Evolutionary conservation across 2,329 filamentous ascomycete species (phyloP).

Genomic region (Bipolaris zeicola): DNA sequence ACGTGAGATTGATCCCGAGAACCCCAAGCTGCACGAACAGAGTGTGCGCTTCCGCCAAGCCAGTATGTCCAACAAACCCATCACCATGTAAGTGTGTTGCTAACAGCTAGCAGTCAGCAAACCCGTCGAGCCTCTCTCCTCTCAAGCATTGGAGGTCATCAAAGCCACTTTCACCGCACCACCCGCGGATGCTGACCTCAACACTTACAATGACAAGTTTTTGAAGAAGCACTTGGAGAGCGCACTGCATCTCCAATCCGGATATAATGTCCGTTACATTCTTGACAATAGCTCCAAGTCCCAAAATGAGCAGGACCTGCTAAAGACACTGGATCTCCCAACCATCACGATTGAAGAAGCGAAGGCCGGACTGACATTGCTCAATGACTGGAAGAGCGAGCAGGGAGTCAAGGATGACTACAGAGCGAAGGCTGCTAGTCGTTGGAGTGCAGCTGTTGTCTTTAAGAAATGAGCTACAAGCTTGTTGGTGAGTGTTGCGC

Average conservation of each 20-base stretch:
- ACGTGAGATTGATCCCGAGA: constrained; percentile 68
- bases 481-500: not conserved
- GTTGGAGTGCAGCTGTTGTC: constrained; percentile 48
- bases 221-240: constrained; percentile 66
- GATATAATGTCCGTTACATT: constrained; percentile 63
- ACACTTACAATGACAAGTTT: constrained; percentile 70
- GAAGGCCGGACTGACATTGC: constrained; percentile 57
- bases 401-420: constrained; percentile 58
- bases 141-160: constrained; percentile 72
- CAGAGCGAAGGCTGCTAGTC: constrained; percentile 44
- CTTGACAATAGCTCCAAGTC: constrained; percentile 63
- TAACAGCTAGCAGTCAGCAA: constrained; percentile 34
- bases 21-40: constrained; percentile 78
- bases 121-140: constrained; percentile 59
- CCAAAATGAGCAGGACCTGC: constrained; percentile 66
- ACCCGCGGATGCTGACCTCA: constrained; percentile 61
- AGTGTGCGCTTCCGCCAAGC: constrained; percentile 70
- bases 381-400: constrained; percentile 59
- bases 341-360: constrained; percentile 63
- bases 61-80: constrained; percentile 36
- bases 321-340: constrained; percentile 61
- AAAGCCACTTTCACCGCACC: constrained; percentile 69
- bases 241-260: constrained; percentile 66
- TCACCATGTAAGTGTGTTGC: not conserved
- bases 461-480: constrained; percentile 34